phyloP scores from a whole-genome alignment of 2,329 filamentous ascomycete species.

The Exophiala aquamarina region DNA sequence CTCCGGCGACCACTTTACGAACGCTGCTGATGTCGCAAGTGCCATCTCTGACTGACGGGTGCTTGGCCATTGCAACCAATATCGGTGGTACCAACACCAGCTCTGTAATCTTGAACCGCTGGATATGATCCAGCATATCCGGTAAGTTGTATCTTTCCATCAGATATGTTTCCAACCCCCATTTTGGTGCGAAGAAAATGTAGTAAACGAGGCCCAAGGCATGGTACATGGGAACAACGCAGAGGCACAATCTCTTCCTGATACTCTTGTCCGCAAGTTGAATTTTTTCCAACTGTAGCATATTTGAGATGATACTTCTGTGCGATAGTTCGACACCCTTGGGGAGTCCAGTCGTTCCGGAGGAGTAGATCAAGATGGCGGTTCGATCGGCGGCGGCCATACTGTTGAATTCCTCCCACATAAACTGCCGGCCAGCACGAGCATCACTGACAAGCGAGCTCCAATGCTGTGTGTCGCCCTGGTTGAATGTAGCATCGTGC shows the following conservation, averaged over 20 bases:
- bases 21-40: conserved; percentile 47
- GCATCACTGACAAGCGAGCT: conserved; percentile 57
- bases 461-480: conserved; percentile 54
- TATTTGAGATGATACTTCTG: conserved; percentile 10
- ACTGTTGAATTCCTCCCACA: conserved; percentile 58
- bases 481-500: background rate
- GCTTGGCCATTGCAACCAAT: conserved; percentile 32
- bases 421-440: conserved; percentile 56
- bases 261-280: conserved; percentile 6
- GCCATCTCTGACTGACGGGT: conserved; percentile 55
- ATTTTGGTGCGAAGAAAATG: conserved; percentile 53
- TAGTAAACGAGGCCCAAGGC: conserved; percentile 14
- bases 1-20: conserved; percentile 47
- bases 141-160: conserved; percentile 41
- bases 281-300: conserved; percentile 13
- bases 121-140: conserved; percentile 40
- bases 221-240: conserved; percentile 18
- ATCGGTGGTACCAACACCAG: conserved; percentile 50
- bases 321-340: no score
- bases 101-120: conserved; percentile 48
- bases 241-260: conserved; percentile 1
- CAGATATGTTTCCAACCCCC: conserved; percentile 68
- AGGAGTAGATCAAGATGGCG: conserved; percentile 52
- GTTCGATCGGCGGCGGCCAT: conserved; percentile 47
- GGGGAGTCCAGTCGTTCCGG: conserved; percentile 56